Conservation (phyloP, 176 grass and related monocot genomes). For the Zea luxurians region DNA sequence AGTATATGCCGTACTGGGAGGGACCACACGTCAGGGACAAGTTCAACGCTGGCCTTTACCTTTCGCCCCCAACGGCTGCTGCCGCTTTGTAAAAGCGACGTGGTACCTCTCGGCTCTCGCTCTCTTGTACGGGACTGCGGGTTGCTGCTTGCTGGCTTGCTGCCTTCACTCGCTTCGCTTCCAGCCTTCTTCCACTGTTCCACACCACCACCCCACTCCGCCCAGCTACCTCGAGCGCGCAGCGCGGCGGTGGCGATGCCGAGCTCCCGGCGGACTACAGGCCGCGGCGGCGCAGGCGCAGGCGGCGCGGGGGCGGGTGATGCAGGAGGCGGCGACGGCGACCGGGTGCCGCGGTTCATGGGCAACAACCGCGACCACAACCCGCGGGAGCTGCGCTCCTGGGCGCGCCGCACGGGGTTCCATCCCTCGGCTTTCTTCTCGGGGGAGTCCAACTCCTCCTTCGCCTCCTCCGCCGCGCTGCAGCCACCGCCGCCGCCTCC, state of each 20-base stretch:
- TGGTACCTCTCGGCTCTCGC: constrained; percentile 33
- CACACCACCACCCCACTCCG: constrained; percentile 8
- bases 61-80: constrained; percentile 23
- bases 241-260: constrained; percentile 11
- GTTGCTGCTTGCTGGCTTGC: background rate
- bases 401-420: constrained; percentile 90
- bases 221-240: constrained; percentile 3
- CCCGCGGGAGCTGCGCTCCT: constrained; percentile 78
- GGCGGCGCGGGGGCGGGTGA: background rate
- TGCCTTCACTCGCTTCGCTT: constrained; percentile 32
- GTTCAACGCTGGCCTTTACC: background rate
- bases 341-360: constrained; percentile 66
- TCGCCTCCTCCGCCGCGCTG: constrained; percentile 20
- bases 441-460: constrained; percentile 48
- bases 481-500: constrained; percentile 24
- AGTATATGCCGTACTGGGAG: accelerated
- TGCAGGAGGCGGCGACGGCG: background rate
- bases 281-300: constrained; percentile 18
- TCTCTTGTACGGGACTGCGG: background rate
- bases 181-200: constrained; percentile 26
- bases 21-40: background rate
- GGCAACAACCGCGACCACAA: constrained; percentile 70
- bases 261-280: constrained; percentile 19
- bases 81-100: constrained; percentile 47
- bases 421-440: constrained; percentile 61